Percentiles rank a stretch among this genome's conserved stretches.
Evolutionary conservation across 805 yeast species (phyloP).

Genomic region (Sugiyamaella mastotermitis): DNA sequence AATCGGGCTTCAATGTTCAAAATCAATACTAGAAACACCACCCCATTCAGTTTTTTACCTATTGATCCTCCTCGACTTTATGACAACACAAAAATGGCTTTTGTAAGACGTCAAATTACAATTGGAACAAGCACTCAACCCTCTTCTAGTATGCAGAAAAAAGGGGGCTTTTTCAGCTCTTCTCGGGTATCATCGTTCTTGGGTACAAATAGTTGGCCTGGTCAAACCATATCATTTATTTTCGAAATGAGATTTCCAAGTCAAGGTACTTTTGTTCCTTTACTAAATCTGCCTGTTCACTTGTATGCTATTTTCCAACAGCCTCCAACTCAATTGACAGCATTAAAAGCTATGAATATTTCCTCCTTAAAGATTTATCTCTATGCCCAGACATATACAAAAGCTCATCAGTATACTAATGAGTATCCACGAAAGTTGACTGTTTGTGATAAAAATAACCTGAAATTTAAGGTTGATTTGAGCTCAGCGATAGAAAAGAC

Average conservation of each 20-base stretch:
- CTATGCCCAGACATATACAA: conserved; percentile 24
- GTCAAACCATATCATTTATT: conserved; percentile 21
- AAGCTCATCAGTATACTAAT: conserved; percentile 25
- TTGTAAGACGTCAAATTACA: conserved; percentile 32
- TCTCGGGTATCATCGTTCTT: conserved; percentile 4
- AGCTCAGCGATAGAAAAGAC: conserved; percentile 8
- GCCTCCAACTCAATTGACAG: conserved; percentile 11
- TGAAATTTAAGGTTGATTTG: conserved; percentile 15
- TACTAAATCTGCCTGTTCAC: conserved; percentile 27
- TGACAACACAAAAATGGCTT: conserved; percentile 31
- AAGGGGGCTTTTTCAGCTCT: conserved; percentile 8
- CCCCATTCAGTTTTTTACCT: conserved; percentile 52
- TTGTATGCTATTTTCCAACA: conserved; percentile 16
- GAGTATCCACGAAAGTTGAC: conserved; percentile 16
- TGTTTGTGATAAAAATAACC: conserved; percentile 20
- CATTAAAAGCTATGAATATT: conserved; percentile 30
- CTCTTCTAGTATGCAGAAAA: conserved; percentile 16
- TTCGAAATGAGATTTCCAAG: conserved; percentile 46
- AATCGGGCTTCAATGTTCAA: conserved; percentile 45
- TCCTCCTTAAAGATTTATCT: conserved; percentile 34
- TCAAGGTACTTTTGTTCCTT: conserved; percentile 44
- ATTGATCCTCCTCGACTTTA: conserved; percentile 23
- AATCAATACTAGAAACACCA: conserved; percentile 39
- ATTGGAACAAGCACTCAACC: conserved; percentile 11
- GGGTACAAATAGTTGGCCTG: conserved; percentile 14